Percentiles rank a stretch among this genome's conserved stretches.
Evolutionary conservation across 1,139 yeast species (phyloP).

Genomic region (Geotrichum klebahnii): DNA sequence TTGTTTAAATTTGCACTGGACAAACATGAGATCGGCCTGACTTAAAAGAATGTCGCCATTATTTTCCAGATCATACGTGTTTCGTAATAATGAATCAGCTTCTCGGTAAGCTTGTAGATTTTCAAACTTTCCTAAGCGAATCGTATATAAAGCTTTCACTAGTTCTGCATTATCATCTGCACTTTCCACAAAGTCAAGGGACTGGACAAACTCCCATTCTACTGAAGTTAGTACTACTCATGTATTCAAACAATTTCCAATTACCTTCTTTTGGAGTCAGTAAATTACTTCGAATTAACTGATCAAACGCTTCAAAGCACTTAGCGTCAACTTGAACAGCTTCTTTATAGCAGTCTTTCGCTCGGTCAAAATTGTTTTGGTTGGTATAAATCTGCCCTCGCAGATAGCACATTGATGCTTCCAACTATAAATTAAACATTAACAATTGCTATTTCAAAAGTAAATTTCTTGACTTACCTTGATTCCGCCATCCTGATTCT

Average conservation of each 20-base stretch:
- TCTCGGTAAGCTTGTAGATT: conserved; percentile 58
- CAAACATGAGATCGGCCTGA: conserved; percentile 66
- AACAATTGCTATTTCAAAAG: conserved; percentile 24
- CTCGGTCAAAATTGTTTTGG: conserved; percentile 79
- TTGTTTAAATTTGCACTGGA: conserved; percentile 74
- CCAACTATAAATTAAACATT: conserved; percentile 51
- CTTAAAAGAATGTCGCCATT: conserved; percentile 68
- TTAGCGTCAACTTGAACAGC: conserved; percentile 85
- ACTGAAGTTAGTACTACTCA: not conserved
- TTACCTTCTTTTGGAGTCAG: conserved; percentile 71
- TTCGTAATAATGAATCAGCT: conserved; percentile 61
- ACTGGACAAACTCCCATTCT: conserved; percentile 69
- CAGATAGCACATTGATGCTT: conserved; percentile 80
- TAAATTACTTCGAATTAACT: conserved; percentile 65
- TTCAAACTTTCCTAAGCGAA: conserved; percentile 69
- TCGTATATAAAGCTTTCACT: conserved; percentile 68
- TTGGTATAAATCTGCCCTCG: conserved; percentile 81
- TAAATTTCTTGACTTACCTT: conserved; percentile 5
- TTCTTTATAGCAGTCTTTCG: conserved; percentile 83
- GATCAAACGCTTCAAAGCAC: conserved; percentile 90
- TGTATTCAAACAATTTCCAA: not conserved
- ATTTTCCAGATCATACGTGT: conserved; percentile 65
- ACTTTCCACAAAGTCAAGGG: conserved; percentile 60
- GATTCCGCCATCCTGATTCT: conserved; percentile 22
- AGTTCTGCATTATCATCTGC: conserved; percentile 74